Evolutionary conservation across 768 basidiomycete species (phyloP), one percentile per base, ranked within the genome.

Genomic region (Aureoboletus auriporus): DNA sequence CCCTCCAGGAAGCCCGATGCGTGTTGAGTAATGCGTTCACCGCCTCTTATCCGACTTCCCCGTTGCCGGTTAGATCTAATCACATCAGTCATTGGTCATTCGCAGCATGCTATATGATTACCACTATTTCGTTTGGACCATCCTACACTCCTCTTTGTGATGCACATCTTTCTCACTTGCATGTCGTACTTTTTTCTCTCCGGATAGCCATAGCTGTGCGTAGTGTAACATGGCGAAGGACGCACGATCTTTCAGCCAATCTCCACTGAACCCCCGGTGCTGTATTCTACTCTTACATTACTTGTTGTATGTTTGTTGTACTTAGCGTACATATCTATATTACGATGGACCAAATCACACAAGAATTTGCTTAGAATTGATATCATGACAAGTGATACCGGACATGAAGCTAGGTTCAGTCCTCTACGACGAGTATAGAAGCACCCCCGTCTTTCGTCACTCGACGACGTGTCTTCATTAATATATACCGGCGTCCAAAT

Each of bases 361-460:
- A 23, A 23, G 20, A 23, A 23, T 23, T n/a, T n/a, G n/a, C 20
- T 23, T 23, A 23, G 20, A 23, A 37, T 13, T 2, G 27, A 13
- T 30, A 10, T 6, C 30, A 1, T 8, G 29, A 20, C 1, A 31
- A 4, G 4, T 31, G 8, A 10, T 8, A 13, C 3, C 6, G 34
- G n/a, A n/a, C 14, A 34, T 34, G 34, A 8, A 14, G 5, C 13
- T 14, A n/a, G 12, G 12, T 28, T 49, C 43, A 61, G 30, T 57
- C 44, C 13, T 57, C 61, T 42, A 65, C 52, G 2, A 63, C 70
- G 31, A 83, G 72, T 28, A 83, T 59, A 0, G 84, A 85, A 0
- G 77, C 77, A 14, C 84, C 84, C 13, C 85, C 84, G 55, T 86
- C 84, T 9, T 63, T 63, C 0, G 85, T 86, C 26, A 86, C 69